Evolutionary conservation across 2,329 filamentous ascomycete species (phyloP).

Genomic region (Colletotrichum sp.): DNA sequence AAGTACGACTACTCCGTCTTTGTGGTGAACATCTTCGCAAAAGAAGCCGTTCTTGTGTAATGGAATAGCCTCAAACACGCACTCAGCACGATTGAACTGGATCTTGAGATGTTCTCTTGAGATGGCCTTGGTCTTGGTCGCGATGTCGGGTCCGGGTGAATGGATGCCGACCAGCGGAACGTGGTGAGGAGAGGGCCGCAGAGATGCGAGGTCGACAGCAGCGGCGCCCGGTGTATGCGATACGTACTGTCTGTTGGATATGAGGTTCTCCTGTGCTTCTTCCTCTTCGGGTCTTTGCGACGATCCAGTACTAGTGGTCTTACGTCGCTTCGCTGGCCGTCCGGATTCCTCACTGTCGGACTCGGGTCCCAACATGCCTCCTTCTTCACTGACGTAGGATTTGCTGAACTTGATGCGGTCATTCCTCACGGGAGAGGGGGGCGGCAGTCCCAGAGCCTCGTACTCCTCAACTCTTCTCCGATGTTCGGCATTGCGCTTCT

Average conservation of each 20-base stretch:
- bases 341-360: slow-evolving; percentile 59
- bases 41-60: slow-evolving; percentile 73
- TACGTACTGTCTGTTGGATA: slow-evolving; percentile 64
- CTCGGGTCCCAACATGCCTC: slow-evolving; percentile 70
- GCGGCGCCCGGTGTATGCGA: slow-evolving; percentile 64
- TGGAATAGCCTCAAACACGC: slow-evolving; percentile 68
- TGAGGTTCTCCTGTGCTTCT: slow-evolving; percentile 50
- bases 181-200: slow-evolving; percentile 65
- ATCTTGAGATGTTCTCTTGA: slow-evolving; percentile 78
- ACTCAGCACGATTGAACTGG: slow-evolving; percentile 66
- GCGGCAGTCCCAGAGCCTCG: slow-evolving; percentile 52
- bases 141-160: slow-evolving; percentile 67
- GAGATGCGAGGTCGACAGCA: slow-evolving; percentile 62
- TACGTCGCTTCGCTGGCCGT: slow-evolving; percentile 52
- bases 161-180: slow-evolving; percentile 76
- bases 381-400: slow-evolving; percentile 72
- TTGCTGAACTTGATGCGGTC: slow-evolving; percentile 63
- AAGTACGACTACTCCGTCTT: slow-evolving; percentile 60
- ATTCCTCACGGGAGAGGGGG: slow-evolving; percentile 53
- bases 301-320: slow-evolving; percentile 48
- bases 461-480: slow-evolving; percentile 51
- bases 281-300: slow-evolving; percentile 43
- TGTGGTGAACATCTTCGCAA: slow-evolving; percentile 64
- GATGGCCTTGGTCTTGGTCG: slow-evolving; percentile 71
- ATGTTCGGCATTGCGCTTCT: slow-evolving; percentile 52